A percentile compares a stretch with the other conserved stretches of the same genome.
Evolutionary conservation across 768 basidiomycete genomes (phyloP).

Genomic region (Russula virescens): DNA sequence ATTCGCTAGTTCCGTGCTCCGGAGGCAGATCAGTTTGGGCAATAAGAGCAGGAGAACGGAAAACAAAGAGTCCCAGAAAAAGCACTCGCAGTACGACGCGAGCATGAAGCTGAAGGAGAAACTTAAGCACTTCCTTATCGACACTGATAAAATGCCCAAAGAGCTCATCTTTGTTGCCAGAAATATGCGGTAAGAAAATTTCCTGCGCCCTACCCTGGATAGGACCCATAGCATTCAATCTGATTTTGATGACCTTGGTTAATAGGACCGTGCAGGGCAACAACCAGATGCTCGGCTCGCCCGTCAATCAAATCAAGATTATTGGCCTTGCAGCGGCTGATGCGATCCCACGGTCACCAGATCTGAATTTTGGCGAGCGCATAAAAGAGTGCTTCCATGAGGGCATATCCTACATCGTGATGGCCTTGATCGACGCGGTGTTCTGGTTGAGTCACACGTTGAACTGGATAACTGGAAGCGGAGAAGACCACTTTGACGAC

Average conservation of each 20-base stretch:
- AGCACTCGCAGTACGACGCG: conserved; percentile 58
- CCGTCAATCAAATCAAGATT: conserved; percentile 87
- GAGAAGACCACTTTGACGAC: background rate
- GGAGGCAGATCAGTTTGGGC: conserved; percentile 51
- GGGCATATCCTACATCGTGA: conserved; percentile 55
- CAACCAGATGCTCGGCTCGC: conserved; percentile 78
- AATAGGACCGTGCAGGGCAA: conserved; percentile 45
- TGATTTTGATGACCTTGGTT: background rate
- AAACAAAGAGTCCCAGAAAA: conserved; percentile 27
- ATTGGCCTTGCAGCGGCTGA: conserved; percentile 78
- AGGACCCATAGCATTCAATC: background rate
- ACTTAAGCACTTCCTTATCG: conserved; percentile 58
- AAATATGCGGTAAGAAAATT: conserved; percentile 53
- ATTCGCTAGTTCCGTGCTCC: conserved; percentile 66
- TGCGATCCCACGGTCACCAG: conserved; percentile 45
- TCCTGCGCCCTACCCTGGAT: background rate
- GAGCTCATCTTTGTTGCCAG: conserved; percentile 68
- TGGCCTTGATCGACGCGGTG: conserved; percentile 62
- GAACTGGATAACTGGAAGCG: conserved; percentile 15
- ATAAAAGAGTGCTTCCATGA: conserved; percentile 52
- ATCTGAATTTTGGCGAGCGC: conserved; percentile 39
- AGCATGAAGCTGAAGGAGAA: conserved; percentile 64
- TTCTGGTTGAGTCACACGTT: conserved; percentile 47
- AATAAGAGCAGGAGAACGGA: conserved; percentile 26
- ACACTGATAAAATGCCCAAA: conserved; percentile 77